Conservation (phyloP, 2,329 filamentous ascomycete species). For the Parafenestella ontariensis region DNA sequence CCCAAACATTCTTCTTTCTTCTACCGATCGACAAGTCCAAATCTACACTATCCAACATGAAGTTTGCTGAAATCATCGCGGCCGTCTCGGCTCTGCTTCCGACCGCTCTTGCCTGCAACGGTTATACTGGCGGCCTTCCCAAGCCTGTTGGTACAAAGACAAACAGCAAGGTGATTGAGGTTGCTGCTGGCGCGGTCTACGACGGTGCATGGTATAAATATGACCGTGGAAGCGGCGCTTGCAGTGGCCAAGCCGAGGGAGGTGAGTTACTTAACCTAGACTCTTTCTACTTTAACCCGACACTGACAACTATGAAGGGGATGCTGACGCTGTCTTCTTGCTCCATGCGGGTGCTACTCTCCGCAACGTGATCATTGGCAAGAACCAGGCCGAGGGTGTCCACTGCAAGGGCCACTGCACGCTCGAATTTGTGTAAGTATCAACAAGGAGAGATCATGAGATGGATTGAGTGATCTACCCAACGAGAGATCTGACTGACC, state of each 20-base stretch:
- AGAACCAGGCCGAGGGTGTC: slow-evolving; percentile 59
- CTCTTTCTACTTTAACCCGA: neutral
- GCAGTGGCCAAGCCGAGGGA: slow-evolving; percentile 28
- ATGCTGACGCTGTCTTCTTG: slow-evolving; percentile 58
- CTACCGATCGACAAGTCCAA: neutral
- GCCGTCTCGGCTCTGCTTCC: slow-evolving; percentile 29
- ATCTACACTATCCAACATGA: slow-evolving; percentile 18
- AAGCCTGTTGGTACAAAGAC: slow-evolving; percentile 32
- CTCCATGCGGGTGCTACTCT: slow-evolving; percentile 58
- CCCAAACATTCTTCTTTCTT: neutral
- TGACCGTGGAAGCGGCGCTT: slow-evolving; percentile 35
- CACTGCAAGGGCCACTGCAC: slow-evolving; percentile 59
- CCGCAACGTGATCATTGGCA: slow-evolving; percentile 61
- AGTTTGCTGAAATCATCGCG: slow-evolving; percentile 16
- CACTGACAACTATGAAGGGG: slow-evolving; percentile 21
- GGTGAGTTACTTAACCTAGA: slow-evolving; percentile 6
- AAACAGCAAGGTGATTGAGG: slow-evolving; percentile 34
- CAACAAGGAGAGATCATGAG: too few species aligned
- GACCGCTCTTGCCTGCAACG: slow-evolving; percentile 30
- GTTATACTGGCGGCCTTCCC: slow-evolving; percentile 33
- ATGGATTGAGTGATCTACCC: too few species aligned
- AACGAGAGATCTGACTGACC: too few species aligned
- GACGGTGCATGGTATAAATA: slow-evolving; percentile 35
- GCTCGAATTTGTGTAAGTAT: slow-evolving; percentile 37
- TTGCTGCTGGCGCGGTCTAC: slow-evolving; percentile 30